Evolutionary conservation across 495 filamentous ascomycete genomes (phyloP), one percentile per base, ranked within the genome.

Genomic region (Neurospora sp.): DNA sequence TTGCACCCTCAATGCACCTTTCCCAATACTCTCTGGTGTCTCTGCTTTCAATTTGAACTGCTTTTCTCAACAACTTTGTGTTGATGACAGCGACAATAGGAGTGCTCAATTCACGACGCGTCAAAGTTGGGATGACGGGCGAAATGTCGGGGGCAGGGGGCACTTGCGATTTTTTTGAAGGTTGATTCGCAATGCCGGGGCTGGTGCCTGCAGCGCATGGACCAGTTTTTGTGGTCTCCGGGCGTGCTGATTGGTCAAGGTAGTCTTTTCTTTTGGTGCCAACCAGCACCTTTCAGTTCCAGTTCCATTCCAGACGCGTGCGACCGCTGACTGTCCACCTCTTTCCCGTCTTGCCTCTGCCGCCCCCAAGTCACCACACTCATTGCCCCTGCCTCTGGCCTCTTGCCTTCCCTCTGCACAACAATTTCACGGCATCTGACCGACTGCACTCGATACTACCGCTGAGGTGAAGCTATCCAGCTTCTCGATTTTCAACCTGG

Each of bases 131-230:
- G 27, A 37, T 46, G 42, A 53, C 22, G 65, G 72, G 68, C 38
- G 42, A 59, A 75, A 14, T 61, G 27, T 65, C 53, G 53, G 27
- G 27, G 53, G 53, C 27, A 35, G 53, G 53, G 53, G 53, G 27
- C 12, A 31, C 16, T 65, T 65, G 72, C 69, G 69, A 70, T 73
- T 79, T 79, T 80, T 75, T 72, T 75, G 78, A 77, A 78, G 72
- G 76, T 80, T 80, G 78, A 74, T 80, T 79, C 75, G 73, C 74
- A 72, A 76, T 68, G 69, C 42, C 16, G 70, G 73, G 74, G 73
- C 74, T 79, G 79, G 70, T 80, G 79, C 79, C 79, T 80, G 75
- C 75, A 72, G 69, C 70, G 76, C 74, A 69, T 46, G 74, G 70
- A 39, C 76, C 76, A 73, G 12, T 37, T 65, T 65, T 65, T 65